Evolutionary conservation across 2,329 filamentous ascomycete genomes (phyloP).

Genomic region (Nannizziopsis arthrosporioides): DNA sequence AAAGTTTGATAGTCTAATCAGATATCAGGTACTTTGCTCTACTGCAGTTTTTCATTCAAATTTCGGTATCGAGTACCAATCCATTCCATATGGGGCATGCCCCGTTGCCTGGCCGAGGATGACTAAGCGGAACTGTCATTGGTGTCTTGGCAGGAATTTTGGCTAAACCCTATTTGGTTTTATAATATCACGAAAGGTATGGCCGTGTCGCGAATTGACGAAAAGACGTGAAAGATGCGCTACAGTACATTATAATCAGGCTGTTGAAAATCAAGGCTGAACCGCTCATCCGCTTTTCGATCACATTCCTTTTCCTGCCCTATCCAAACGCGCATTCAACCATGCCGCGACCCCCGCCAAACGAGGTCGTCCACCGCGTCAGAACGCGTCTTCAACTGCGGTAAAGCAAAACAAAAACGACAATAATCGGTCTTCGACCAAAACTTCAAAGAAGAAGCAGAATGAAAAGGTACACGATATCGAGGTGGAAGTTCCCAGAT

Average conservation of each 20-base stretch:
- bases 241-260: not conserved
- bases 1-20: too few species aligned
- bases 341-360: slow-evolving; percentile 15
- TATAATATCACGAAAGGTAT: slow-evolving; percentile 1
- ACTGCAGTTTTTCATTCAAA: too few species aligned
- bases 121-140: not conserved
- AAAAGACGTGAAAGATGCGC: too few species aligned
- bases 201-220: too few species aligned
- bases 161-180: slow-evolving; percentile 5
- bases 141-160: not conserved
- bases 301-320: not conserved
- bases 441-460: not conserved
- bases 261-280: not conserved
- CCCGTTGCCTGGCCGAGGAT: too few species aligned
- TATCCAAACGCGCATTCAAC: not conserved
- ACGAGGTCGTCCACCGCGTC: slow-evolving; percentile 9
- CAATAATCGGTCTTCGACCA: not conserved
- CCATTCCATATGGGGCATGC: too few species aligned
- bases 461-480: not conserved
- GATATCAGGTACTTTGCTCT: too few species aligned
- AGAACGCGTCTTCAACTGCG: slow-evolving; percentile 1
- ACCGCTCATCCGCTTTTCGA: not conserved
- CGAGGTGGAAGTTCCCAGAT: not conserved
- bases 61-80: too few species aligned
- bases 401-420: not conserved